Evolutionary conservation across 306 rosid species (phyloP).

Genomic region (Medicago arabica): DNA sequence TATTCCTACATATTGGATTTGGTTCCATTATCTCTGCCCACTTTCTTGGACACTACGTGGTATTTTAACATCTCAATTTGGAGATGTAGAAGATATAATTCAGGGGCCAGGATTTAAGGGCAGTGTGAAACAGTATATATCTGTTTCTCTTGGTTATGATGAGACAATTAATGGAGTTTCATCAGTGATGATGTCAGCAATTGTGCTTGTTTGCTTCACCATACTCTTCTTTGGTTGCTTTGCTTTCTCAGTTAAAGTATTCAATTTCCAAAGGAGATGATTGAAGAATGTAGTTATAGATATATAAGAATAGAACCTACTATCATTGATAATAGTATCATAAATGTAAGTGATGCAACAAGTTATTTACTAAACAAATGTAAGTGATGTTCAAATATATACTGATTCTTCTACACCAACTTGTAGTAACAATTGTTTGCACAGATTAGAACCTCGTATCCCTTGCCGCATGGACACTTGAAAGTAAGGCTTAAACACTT

Average conservation of each 20-base stretch:
- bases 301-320: conserved; percentile 14
- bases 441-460: conserved; percentile 58
- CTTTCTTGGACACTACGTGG: conserved; percentile 86
- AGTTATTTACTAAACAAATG: no score
- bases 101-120: conserved; percentile 70
- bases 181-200: conserved; percentile 41
- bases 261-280: conserved; percentile 80
- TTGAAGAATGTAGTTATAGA: background rate
- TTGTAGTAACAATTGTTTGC: conserved; percentile 66
- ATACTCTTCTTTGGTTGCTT: conserved; percentile 62
- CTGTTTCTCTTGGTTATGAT: conserved; percentile 58
- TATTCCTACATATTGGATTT: conserved; percentile 80
- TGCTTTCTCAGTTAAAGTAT: conserved; percentile 61
- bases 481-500: conserved; percentile 51
- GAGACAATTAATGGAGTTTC: conserved; percentile 55
- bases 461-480: conserved; percentile 66
- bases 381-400: background rate
- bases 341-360: no score
- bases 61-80: conserved; percentile 73
- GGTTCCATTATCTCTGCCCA: conserved; percentile 83
- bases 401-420: conserved; percentile 47
- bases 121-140: conserved; percentile 59
- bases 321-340: background rate
- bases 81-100: conserved; percentile 63
- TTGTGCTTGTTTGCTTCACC: conserved; percentile 55